Conservation (phyloP, 2,329 filamentous ascomycete species). For the Xylaria sp. region DNA sequence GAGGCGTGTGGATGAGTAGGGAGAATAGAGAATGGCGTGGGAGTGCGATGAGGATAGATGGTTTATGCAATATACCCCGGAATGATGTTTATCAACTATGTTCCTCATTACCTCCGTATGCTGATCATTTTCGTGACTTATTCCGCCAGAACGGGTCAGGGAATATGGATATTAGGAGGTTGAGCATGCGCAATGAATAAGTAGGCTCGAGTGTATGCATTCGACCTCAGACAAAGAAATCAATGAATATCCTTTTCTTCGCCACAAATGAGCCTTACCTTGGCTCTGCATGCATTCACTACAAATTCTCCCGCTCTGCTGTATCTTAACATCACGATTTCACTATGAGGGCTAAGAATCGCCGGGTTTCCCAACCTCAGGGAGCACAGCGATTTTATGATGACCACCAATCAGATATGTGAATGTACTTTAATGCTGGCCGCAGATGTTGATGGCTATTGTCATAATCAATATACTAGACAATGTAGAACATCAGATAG, state of each 20-base stretch:
- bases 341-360: neutral
- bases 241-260: neutral
- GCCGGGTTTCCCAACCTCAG: neutral
- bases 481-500: too few species aligned
- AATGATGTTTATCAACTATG: neutral
- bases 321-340: neutral
- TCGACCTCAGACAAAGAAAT: neutral
- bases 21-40: neutral
- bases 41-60: neutral
- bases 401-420: neutral
- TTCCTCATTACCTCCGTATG: neutral
- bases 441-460: too few species aligned
- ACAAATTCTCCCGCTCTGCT: neutral
- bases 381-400: neutral
- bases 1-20: conserved; percentile 1
- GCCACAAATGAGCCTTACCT: neutral
- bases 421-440: neutral
- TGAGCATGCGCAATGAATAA: neutral
- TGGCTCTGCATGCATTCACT: neutral
- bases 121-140: too few species aligned
- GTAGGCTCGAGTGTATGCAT: neutral
- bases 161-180: neutral
- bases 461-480: too few species aligned
- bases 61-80: conserved; percentile 18
- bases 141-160: neutral